Evolutionary conservation across 2,329 filamentous ascomycete genomes (phyloP), one percentile per base, ranked within the genome.

Genomic region (Cordyceps farinosa): DNA sequence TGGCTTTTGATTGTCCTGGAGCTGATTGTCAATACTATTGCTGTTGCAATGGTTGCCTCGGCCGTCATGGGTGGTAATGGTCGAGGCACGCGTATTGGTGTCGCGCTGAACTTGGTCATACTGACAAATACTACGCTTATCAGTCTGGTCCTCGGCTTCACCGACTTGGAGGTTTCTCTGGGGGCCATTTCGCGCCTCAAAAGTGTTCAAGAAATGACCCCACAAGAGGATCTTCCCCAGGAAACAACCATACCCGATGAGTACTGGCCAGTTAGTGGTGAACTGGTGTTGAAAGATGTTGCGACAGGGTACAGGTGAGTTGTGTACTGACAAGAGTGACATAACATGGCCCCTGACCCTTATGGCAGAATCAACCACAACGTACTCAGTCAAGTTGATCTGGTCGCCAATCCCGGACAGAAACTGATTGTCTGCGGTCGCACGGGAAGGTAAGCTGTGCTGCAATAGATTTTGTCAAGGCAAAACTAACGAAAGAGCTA

Each of bases 1-100:
- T 83, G 81, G 80, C 72, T 82, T 1, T 77, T 71, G 1, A 68
- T 83, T 1, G 78, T 80, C 1, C 68, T 83, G 5, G 78, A 82
- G 61, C 67, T 83, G 9, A 72, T 82, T 5, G 69, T 70, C 11
- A 64, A 58, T 6, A 67, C 61, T 3, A 74, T 83, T 45, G 78
- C 79, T 0, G 52, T 70, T n/a, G 65, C 58, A 1, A 62, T 66
- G 2, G 61, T 69, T 2, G 70, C 76, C 7, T 68, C 80, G 1
- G 76, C 79, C 1, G 76, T 82, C 2, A 48, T 64, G 7, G 65
- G 64, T 1, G 60, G 62, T 1, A 53, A 61, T 1, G 66, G 65
- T 1, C 66, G 62, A 4, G 67, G 65, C 1, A 65, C 63, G 9
- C 59, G 65, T 7, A 65, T 72, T 5, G 70, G 69, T 17, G 67